Evolutionary conservation across 2,329 filamentous ascomycete genomes (phyloP).

Genomic region (Fusarium proliferatum): DNA sequence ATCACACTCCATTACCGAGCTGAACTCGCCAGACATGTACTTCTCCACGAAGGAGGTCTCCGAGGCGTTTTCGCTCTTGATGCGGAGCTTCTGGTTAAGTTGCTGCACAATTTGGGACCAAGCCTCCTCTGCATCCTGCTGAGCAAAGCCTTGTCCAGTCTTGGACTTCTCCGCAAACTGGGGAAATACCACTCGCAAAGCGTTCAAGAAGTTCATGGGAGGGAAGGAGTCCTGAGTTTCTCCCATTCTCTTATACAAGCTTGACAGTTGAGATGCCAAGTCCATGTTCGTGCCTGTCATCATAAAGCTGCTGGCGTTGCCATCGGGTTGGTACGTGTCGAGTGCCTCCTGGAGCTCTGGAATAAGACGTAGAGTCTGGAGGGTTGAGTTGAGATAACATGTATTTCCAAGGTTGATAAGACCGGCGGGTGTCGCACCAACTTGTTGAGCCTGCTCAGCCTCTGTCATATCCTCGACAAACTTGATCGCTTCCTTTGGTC

Average conservation of each 20-base stretch:
- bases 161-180: slow-evolving; percentile 93
- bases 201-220: slow-evolving; percentile 83
- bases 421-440: slow-evolving; percentile 87
- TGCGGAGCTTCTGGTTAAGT: slow-evolving; percentile 79
- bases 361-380: slow-evolving; percentile 90
- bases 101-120: slow-evolving; percentile 96
- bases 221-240: slow-evolving; percentile 89
- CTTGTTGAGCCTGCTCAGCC: slow-evolving; percentile 84
- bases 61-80: slow-evolving; percentile 64
- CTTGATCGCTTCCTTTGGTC: slow-evolving; percentile 83
- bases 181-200: slow-evolving; percentile 82
- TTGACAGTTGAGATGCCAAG: slow-evolving; percentile 79
- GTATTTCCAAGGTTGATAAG: slow-evolving; percentile 95
- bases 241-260: slow-evolving; percentile 89
- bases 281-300: slow-evolving; percentile 64
- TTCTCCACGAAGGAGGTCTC: slow-evolving; percentile 84
- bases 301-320: slow-evolving; percentile 57
- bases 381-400: slow-evolving; percentile 96
- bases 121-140: slow-evolving; percentile 98
- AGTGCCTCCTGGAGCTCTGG: slow-evolving; percentile 90
- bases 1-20: slow-evolving; percentile 83
- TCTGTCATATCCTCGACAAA: slow-evolving; percentile 99
- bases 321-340: slow-evolving; percentile 61
- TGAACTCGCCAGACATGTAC: slow-evolving; percentile 87
- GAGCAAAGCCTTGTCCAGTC: slow-evolving; percentile 86